Base-by-base conservation (phyloP, 495 filamentous ascomycete genomes). In the Penicillium malachiteum region DNA sequence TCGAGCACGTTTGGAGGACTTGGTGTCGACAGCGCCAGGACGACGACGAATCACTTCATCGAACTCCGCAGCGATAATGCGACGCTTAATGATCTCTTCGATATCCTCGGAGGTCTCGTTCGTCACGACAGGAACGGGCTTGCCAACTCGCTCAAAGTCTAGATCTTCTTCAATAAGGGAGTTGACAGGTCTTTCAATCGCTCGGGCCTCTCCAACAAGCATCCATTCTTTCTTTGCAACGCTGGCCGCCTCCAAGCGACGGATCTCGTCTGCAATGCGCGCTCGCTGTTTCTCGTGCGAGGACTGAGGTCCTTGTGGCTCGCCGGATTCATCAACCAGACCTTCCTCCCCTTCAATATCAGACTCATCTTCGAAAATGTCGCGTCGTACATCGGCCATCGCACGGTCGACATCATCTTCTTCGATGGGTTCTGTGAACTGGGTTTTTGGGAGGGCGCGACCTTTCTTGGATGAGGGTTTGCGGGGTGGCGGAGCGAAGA, bases 91-190 rank as follows among this genome's bases (percentile, higher is more conserved):
- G 48, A 98, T 82, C 13, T 88, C 90, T 69, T 97, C 94, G 51
- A 98, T 95, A 51, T 87, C 87, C 69, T 96, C 93, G 41, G 84
- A 93, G 10, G 95, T 82, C 66, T 97, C 93, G n/a, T 88, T 86
- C 0, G 95, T 97, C 60, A 96, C 91, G 32, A 97, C 89, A 4
- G 93, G 91, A 1, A 96, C 87, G 0, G 94, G 94, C 68, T 97
- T 97, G 56, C 94, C 95, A n/a, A 89, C 83, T 46, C 94, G 83
- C 69, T 98, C 94, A 62, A 97, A 97, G 50, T 97, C 94, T 12
- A 98, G 80, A 57, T 97, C 92, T 71, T 97, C 87, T 68, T 97
- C 95, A 2, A 98, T 81, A 0, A 98, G 81, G 1, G 92, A 96
- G 71, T 98, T 97, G 14, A 91, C 55, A 0, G 95, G 94, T 44